Conservation (phyloP, 257 asterid genomes). For the Paraleonurus japonicus region DNA sequence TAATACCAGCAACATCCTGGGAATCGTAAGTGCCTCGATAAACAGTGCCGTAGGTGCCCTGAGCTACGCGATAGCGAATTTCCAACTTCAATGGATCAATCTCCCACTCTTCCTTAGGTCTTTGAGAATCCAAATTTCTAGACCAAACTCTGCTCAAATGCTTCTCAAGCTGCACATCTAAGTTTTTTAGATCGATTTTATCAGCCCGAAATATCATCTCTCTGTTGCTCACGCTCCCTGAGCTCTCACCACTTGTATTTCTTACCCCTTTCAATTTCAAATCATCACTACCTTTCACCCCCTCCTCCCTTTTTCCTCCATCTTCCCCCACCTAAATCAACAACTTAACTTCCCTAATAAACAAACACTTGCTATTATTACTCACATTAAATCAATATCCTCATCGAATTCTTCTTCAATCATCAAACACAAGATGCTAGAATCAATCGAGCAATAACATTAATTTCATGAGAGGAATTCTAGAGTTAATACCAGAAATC, state of each 20-base stretch:
- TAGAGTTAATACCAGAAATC: conserved; percentile 1
- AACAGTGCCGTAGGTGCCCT: conserved; percentile 79
- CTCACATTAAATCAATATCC: neutral
- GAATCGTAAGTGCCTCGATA: conserved; percentile 64
- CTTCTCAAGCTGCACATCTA: conserved; percentile 83
- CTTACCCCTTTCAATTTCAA: conserved; percentile 47
- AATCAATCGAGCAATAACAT: neutral
- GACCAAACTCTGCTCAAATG: conserved; percentile 79
- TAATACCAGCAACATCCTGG: conserved; percentile 85
- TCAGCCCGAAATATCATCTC: conserved; percentile 84
- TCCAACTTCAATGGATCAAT: conserved; percentile 67
- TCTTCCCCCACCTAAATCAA: conserved; percentile 19
- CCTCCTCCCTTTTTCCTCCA: conserved; percentile 45
- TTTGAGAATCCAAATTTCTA: conserved; percentile 35
- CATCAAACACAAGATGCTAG: neutral
- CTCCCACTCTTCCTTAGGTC: conserved; percentile 78
- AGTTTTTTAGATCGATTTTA: conserved; percentile 66
- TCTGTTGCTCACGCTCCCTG: conserved; percentile 44
- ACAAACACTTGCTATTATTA: neutral
- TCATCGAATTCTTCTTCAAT: neutral
- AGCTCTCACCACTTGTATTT: conserved; percentile 28
- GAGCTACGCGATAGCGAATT: conserved; percentile 65
- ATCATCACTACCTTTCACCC: conserved; percentile 11
- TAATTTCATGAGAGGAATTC: neutral
- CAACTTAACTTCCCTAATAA: neutral